Evolutionary conservation across 352 stramenopile species (phyloP), one percentile per base, ranked within the genome.

Genomic region (Phytopythium litorale): DNA sequence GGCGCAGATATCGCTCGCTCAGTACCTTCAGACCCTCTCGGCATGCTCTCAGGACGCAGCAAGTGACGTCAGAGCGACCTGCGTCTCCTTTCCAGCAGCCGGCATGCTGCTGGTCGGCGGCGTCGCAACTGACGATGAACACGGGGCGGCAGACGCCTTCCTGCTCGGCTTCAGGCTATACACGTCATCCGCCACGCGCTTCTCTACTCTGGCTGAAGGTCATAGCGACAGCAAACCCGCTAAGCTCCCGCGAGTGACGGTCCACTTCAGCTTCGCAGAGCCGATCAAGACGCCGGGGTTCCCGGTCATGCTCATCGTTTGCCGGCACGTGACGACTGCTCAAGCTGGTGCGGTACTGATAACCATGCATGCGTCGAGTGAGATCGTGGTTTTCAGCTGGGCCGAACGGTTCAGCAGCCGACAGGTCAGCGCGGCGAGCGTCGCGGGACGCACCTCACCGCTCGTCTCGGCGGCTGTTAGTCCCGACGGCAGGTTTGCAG

Each of bases 131-230:
- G 37, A 43, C 64, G 16, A 50, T 63, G 23, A 13, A 12, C 13
- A n/a, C n/a, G 50, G 65, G 54, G 46, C n/a, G 55, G 13, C 54
- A 9, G 52, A 52, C 7, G 43, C 48, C 37, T 76, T 82, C 16
- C 42, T 89, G 5, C 67, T 84, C 57, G 80, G 80, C 4, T 88
- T 89, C 33, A 72, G 78, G 1, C 54, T 88, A 28, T 89, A 81
- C 54, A 19, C 60, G 2, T 48, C 48, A 25, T 63, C 60, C 56
- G 52, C 51, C 7, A 63, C 58, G 40, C 59, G 4, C 16, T 38
- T 19, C 28, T 32, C 28, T 28, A 19, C 4, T 30, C n/a, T 25
- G 13, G 18, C 30, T 16, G 32, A 9, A 23, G 49, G 2, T 46
- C 40, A n/a, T 9, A 33, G 30, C 60, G 35, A 38, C 13, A 53